Evolutionary conservation across 1,284 basidiomycete genomes (phyloP).

Genomic region (Rhodotorula sp.): DNA sequence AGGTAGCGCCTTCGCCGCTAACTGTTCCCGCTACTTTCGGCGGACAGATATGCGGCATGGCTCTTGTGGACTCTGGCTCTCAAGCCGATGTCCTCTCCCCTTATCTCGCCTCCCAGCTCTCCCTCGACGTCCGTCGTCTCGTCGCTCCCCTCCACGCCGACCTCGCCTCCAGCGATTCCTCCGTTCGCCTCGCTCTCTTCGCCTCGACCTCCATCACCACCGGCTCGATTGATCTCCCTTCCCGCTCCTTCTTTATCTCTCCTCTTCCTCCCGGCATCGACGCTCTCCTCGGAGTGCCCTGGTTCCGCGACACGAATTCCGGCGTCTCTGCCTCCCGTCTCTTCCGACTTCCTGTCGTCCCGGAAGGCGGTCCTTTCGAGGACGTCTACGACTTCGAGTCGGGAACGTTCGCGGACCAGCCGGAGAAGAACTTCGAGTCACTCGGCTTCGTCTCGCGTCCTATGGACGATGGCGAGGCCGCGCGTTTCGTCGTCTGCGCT

Average conservation of each 20-base stretch:
- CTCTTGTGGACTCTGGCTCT: too few species aligned
- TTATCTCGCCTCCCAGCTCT: neutral
- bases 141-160: conserved; percentile 3
- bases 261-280: too few species aligned
- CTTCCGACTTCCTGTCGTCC: neutral
- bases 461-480: neutral
- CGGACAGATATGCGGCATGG: too few species aligned
- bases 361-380: neutral
- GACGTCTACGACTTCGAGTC: neutral
- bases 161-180: neutral
- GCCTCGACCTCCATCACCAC: neutral
- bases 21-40: too few species aligned
- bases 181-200: conserved; percentile 4
- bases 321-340: neutral
- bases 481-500: neutral
- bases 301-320: neutral
- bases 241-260: conserved; percentile 10
- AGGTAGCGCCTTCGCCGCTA: too few species aligned
- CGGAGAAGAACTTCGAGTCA: neutral
- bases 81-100: neutral
- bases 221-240: neutral
- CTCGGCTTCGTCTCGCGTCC: conserved; percentile 4
- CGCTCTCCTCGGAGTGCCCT: conserved; percentile 18
- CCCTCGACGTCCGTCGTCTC: neutral
- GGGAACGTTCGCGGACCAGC: neutral